These are phyloP conservation scores for Cyclocybe aegerita DNA, from an alignment of 768 basidiomycete genomes.

Conservation along the genomic window DNA sequence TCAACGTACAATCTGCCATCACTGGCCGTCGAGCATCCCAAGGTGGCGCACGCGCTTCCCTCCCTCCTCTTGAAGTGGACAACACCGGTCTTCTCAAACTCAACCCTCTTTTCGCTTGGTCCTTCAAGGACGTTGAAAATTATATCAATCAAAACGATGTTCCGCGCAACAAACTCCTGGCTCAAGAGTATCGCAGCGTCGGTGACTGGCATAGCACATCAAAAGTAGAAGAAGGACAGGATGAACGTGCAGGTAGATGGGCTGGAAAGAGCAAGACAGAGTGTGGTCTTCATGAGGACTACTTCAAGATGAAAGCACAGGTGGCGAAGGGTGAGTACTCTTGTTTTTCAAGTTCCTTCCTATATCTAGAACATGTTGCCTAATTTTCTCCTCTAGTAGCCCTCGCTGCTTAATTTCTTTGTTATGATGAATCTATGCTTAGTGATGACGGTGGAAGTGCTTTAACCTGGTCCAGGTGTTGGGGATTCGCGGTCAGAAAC, in stretches of 20 bases:
- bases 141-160: slow-evolving; percentile 83
- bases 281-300: slow-evolving; percentile 94
- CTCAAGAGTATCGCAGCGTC: slow-evolving; percentile 91
- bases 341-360: too few species aligned
- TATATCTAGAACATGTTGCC: too few species aligned
- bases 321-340: slow-evolving; percentile 19
- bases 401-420: too few species aligned
- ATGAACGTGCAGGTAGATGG: slow-evolving; percentile 94
- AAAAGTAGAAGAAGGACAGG: slow-evolving; percentile 66
- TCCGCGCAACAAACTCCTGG: slow-evolving; percentile 84
- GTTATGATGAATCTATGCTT: too few species aligned
- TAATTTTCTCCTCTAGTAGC: too few species aligned
- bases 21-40: slow-evolving; percentile 95
- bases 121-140: slow-evolving; percentile 78
- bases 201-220: slow-evolving; percentile 97
- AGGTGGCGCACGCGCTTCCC: slow-evolving; percentile 81
- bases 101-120: slow-evolving; percentile 92
- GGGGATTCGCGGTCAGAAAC: too few species aligned
- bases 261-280: slow-evolving; percentile 89
- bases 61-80: slow-evolving; percentile 90
- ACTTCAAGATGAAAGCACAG: slow-evolving; percentile 70
- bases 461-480: too few species aligned
- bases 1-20: slow-evolving; percentile 83
- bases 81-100: slow-evolving; percentile 88
- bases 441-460: too few species aligned